A percentile compares a stretch with the other conserved stretches of the same genome.
Conservation (phyloP, 148 eudicot species). For the Talinum fruticosum region DNA sequence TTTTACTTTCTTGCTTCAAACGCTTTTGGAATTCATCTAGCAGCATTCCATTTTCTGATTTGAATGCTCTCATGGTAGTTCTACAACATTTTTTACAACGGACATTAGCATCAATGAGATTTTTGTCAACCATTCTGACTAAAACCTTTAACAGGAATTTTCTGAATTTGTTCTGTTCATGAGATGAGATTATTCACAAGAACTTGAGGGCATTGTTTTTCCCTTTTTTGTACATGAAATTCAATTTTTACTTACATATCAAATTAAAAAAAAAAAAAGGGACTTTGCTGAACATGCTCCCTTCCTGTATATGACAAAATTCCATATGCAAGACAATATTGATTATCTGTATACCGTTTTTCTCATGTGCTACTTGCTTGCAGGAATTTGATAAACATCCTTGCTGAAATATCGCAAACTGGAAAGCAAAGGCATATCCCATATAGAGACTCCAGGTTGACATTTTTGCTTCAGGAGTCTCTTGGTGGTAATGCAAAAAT, state of each 20-base stretch:
- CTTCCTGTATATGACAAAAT: background rate
- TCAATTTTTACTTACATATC: too few species aligned
- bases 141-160: background rate
- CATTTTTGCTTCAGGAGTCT: constrained; percentile 94
- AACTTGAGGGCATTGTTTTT: too few species aligned
- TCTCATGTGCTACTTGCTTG: constrained; percentile 32
- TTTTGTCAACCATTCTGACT: background rate
- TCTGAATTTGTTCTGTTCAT: background rate
- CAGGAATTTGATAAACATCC: constrained; percentile 94
- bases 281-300: background rate
- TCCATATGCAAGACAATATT: too few species aligned
- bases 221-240: too few species aligned
- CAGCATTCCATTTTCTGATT: background rate
- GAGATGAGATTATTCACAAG: too few species aligned
- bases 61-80: background rate
- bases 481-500: constrained; percentile 98
- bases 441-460: constrained; percentile 91
- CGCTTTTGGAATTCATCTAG: background rate
- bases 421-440: constrained; percentile 98
- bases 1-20: background rate
- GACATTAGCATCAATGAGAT: background rate
- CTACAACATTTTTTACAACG: background rate
- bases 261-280: background rate
- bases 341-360: background rate
- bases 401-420: constrained; percentile 95